Evolutionary conservation across 108 stramenopile species (phyloP).

Genomic region (Stephanodiscus minutulus): DNA sequence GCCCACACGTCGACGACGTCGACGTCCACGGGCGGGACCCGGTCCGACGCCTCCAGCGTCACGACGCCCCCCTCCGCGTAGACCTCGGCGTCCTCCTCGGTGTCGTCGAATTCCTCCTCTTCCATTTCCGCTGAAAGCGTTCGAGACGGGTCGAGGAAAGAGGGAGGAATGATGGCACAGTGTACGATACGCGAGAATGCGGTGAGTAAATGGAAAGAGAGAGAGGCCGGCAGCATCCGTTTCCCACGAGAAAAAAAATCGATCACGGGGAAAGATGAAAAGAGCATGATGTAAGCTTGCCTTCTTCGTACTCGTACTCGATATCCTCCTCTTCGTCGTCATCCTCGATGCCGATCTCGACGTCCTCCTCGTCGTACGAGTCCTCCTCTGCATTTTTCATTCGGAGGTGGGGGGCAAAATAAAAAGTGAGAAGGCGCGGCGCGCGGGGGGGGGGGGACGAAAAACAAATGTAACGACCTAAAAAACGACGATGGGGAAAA

Average conservation of each 20-base stretch:
- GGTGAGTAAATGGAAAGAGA: background rate
- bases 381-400: background rate
- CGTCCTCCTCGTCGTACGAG: constrained; percentile 7
- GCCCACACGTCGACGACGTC: constrained; percentile 36
- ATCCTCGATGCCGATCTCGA: background rate
- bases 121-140: constrained; percentile 8
- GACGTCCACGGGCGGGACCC: background rate
- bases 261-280: too few relatives aligned
- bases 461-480: too few relatives aligned
- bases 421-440: too few relatives aligned
- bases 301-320: constrained; percentile 8
- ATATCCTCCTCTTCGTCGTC: constrained; percentile 4
- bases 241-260: too few relatives aligned
- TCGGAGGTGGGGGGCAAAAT: too few relatives aligned
- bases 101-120: constrained; percentile 27
- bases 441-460: background rate
- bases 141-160: background rate
- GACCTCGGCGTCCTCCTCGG: constrained; percentile 38
- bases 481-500: background rate
- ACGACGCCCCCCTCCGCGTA: constrained; percentile 27
- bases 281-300: background rate
- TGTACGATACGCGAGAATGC: too few relatives aligned
- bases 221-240: too few relatives aligned
- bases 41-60: constrained; percentile 26
- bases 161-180: background rate